These are phyloP conservation scores for Angophora floribunda DNA, from an alignment of 345 rosid genomes.

Conservation along the genomic window DNA sequence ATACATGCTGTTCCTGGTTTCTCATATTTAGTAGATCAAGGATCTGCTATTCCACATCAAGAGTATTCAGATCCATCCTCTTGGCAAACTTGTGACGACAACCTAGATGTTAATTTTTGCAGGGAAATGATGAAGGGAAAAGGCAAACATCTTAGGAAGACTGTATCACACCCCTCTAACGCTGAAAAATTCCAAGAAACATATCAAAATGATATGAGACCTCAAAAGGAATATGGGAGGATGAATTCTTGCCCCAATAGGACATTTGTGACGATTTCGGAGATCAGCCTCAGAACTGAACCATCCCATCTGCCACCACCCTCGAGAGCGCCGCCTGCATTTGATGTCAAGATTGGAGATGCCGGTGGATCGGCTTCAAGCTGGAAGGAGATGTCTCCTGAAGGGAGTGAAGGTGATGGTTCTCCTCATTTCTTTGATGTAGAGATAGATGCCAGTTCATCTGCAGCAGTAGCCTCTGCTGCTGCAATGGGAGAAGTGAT, in stretches of 20 bases:
- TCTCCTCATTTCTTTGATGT: constrained; percentile 84
- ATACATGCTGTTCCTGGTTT: constrained; percentile 35
- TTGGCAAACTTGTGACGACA: constrained; percentile 17
- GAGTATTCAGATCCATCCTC: constrained; percentile 9
- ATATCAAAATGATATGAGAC: constrained; percentile 19
- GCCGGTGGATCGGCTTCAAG: constrained; percentile 15
- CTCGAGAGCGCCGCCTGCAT: constrained; percentile 59
- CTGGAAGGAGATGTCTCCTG: constrained; percentile 26
- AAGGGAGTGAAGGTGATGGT: constrained; percentile 25
- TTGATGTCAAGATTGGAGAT: constrained; percentile 23
- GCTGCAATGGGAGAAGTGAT: constrained; percentile 75
- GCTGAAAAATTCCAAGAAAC: constrained; percentile 6
- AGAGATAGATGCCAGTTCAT: constrained; percentile 83
- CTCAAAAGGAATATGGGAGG: constrained; percentile 19
- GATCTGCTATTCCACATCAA: constrained; percentile 10
- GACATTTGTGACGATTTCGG: constrained; percentile 63
- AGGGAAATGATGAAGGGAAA: constrained; percentile 15
- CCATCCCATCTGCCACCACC: constrained; percentile 90
- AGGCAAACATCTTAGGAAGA: constrained; percentile 23
- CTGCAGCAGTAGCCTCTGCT: constrained; percentile 60
- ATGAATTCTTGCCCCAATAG: constrained; percentile 28
- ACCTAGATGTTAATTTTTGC: constrained; percentile 13
- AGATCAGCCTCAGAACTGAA: constrained; percentile 64
- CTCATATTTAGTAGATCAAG: constrained; percentile 48
- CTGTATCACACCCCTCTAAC: constrained; percentile 21